Percentiles rank a stretch among this genome's conserved stretches.
Evolutionary conservation across 1,284 basidiomycete genomes (phyloP).

Genomic region (Paramarasmius palmivorus): DNA sequence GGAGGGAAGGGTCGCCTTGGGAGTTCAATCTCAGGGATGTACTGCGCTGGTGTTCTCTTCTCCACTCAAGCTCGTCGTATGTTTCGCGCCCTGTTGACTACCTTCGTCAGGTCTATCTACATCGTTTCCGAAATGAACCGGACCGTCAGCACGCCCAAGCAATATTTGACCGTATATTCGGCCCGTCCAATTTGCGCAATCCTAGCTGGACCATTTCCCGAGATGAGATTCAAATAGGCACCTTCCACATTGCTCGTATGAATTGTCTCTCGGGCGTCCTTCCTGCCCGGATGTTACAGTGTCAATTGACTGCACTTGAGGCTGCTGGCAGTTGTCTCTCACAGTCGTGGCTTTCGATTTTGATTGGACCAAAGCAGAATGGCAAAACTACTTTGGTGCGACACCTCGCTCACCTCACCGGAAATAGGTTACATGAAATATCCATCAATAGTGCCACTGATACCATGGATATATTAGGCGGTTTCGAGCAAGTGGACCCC

Average conservation of each 20-base stretch:
- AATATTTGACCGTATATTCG: slow-evolving; percentile 70
- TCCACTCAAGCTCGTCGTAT: slow-evolving; percentile 35
- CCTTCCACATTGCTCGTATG: slow-evolving; percentile 53
- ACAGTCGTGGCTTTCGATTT: slow-evolving; percentile 86
- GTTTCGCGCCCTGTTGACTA: slow-evolving; percentile 57
- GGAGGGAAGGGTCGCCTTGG: slow-evolving; percentile 90
- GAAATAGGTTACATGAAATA: slow-evolving; percentile 73
- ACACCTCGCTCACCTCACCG: slow-evolving; percentile 71
- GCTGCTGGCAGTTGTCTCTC: slow-evolving; percentile 76
- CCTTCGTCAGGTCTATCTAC: slow-evolving; percentile 77
- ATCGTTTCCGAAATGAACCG: slow-evolving; percentile 76
- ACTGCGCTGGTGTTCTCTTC: slow-evolving; percentile 83
- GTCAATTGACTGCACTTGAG: slow-evolving; percentile 72
- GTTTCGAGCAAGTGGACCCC: slow-evolving; percentile 88
- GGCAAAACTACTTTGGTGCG: slow-evolving; percentile 86
- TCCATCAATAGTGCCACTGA: slow-evolving; percentile 89
- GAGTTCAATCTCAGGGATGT: slow-evolving; percentile 98
- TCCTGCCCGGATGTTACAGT: slow-evolving; percentile 56
- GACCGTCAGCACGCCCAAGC: slow-evolving; percentile 66
- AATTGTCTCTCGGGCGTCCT: slow-evolving; percentile 40
- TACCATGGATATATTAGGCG: slow-evolving; percentile 92
- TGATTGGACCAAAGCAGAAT: slow-evolving; percentile 74
- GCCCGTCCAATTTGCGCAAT: slow-evolving; percentile 30
- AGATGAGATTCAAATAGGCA: slow-evolving; percentile 68
- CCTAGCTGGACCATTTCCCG: slow-evolving; percentile 60